Percentiles rank a stretch among this genome's conserved stretches.
These are phyloP conservation scores for Trichocladium uniseriatum DNA, from an alignment of 495 filamentous ascomycete genomes.

Conservation along the genomic window DNA sequence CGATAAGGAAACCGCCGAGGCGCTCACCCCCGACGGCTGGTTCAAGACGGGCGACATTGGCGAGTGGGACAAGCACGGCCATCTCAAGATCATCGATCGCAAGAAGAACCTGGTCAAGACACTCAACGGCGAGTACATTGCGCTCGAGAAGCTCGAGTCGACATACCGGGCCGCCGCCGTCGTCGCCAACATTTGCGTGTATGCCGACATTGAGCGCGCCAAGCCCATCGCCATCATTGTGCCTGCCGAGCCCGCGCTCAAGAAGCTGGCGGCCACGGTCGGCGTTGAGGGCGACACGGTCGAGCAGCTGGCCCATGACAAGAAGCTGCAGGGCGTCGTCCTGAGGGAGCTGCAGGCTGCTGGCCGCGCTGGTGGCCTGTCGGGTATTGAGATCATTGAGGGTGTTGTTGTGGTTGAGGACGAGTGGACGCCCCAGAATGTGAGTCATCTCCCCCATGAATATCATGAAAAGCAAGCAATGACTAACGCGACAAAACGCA, in stretches of 20 bases:
- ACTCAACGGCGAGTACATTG: constrained; percentile 93
- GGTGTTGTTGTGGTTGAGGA: constrained; percentile 90
- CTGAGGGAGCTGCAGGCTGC: constrained; percentile 70
- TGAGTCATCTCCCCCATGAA: constrained; percentile 41
- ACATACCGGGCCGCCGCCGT: constrained; percentile 79
- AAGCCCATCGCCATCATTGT: constrained; percentile 94
- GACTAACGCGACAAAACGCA: constrained; percentile 33
- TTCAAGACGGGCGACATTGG: constrained; percentile 96
- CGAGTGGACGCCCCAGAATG: constrained; percentile 96
- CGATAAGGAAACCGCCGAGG: constrained; percentile 69
- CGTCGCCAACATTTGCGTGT: constrained; percentile 91
- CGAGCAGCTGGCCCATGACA: constrained; percentile 73
- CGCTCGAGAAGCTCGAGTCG: constrained; percentile 96
- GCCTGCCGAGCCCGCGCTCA: constrained; percentile 72
- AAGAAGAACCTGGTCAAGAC: constrained; percentile 99
- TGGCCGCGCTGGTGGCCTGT: constrained; percentile 67
- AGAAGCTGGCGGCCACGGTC: constrained; percentile 68
- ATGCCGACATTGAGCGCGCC: constrained; percentile 67
- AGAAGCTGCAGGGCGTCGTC: constrained; percentile 71
- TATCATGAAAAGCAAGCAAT: background rate
- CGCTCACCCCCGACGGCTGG: constrained; percentile 73
- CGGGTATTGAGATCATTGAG: constrained; percentile 82
- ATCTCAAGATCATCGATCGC: constrained; percentile 84
- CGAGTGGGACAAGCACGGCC: constrained; percentile 73
- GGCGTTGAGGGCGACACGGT: constrained; percentile 60